Conservation (phyloP, 176 grass and related monocot species). For the Lolium perenne region DNA sequence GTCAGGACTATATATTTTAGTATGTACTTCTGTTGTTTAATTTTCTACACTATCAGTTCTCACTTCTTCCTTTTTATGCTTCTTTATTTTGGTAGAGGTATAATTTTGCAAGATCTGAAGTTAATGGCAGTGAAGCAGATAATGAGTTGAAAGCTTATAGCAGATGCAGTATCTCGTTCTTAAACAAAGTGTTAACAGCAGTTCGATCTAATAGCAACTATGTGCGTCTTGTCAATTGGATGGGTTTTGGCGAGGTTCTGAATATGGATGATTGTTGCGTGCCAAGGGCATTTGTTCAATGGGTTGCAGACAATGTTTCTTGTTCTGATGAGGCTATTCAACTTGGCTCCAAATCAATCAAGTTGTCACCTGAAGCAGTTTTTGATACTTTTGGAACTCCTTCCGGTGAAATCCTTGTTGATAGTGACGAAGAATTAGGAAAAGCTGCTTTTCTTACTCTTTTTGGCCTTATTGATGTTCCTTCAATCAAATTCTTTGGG, state of each 20-base stretch:
- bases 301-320: background rate
- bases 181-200: too few species aligned
- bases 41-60: too few species aligned
- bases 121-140: background rate
- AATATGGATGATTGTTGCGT: background rate
- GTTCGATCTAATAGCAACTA: too few species aligned
- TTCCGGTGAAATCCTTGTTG: background rate
- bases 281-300: background rate
- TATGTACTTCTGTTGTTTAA: too few species aligned
- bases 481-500: background rate
- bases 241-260: background rate
- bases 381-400: background rate
- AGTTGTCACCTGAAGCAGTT: background rate
- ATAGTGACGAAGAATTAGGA: background rate
- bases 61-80: too few species aligned
- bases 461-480: too few species aligned
- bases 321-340: background rate
- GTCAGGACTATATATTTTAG: too few species aligned
- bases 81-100: too few species aligned
- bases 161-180: too few species aligned
- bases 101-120: too few species aligned
- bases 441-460: too few species aligned
- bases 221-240: background rate
- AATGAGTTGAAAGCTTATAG: too few species aligned
- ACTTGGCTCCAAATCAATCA: background rate